phyloP scores from a whole-genome alignment of 202 grass and related monocot species.

The Zizania palustris region DNA sequence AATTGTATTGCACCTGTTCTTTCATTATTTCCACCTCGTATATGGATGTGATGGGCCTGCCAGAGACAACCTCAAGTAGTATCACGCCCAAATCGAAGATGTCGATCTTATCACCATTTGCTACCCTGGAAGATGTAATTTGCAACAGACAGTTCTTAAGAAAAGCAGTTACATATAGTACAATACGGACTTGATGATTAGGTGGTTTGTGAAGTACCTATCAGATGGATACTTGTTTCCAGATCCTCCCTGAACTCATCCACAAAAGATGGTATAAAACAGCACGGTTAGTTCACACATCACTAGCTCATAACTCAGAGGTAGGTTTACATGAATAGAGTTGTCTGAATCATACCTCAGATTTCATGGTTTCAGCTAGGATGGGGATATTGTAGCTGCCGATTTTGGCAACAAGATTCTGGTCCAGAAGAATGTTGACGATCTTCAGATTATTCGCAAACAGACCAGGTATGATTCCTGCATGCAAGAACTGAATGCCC shows the following conservation, averaged over 20 bases:
- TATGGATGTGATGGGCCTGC: slow-evolving; percentile 68
- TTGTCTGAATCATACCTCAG: slow-evolving; percentile 53
- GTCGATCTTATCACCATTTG: slow-evolving; percentile 78
- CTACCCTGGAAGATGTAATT: slow-evolving; percentile 40
- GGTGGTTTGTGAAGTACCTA: slow-evolving; percentile 44
- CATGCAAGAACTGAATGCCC: slow-evolving; percentile 95
- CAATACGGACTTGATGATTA: neutral
- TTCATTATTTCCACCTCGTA: slow-evolving; percentile 77
- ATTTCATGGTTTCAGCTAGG: slow-evolving; percentile 64
- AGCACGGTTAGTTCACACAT: neutral
- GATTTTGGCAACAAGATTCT: slow-evolving; percentile 94
- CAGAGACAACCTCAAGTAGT: slow-evolving; percentile 74
- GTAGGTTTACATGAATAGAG: too few relatives aligned
- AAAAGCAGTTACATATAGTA: neutral
- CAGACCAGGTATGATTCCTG: slow-evolving; percentile 92
- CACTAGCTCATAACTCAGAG: neutral
- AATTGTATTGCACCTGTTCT: slow-evolving; percentile 55
- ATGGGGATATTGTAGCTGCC: slow-evolving; percentile 91
- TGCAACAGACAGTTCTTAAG: neutral
- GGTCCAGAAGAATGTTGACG: slow-evolving; percentile 81
- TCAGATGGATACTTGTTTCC: slow-evolving; percentile 56
- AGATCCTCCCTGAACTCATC: slow-evolving; percentile 45
- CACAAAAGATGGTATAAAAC: neutral
- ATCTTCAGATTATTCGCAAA: slow-evolving; percentile 95
- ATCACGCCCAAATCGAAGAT: slow-evolving; percentile 93